Evolutionary conservation across 768 basidiomycete genomes (phyloP), one percentile per base, ranked within the genome.

Genomic region (Podaxis carcinomalis): DNA sequence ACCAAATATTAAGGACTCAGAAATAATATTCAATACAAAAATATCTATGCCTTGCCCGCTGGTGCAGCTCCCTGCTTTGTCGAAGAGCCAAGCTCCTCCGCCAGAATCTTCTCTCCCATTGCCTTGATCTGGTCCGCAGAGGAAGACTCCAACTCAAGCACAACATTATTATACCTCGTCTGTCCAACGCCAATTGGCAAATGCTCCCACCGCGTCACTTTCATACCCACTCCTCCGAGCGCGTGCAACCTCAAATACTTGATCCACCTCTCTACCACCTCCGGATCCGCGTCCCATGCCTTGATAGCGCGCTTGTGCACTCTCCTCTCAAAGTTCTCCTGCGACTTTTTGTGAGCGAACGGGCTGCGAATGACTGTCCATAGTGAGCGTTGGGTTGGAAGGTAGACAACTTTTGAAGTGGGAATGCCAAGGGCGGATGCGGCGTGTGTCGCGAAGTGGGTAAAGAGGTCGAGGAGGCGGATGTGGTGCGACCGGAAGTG

Each of bases 241-340:
- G 83, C 81, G 73, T 98, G 88, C 64, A 78, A 78, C 66, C 85
- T 75, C 40, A 98, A 71, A 69, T 96, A 98, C 65, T 80, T 75
- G 56, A 93, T 74, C 92, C 90, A 97, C 62, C 84, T 79, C 28
- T 89, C 83, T 10, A 98, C 80, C 4, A 93, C 86, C 65, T 87
- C 85, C 2, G 83, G 76, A 68, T 95, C 82, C 16, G 94, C 85
- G 73, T 98, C 96, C 81, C 84, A 98, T 0, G 94, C 91, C 73
- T 94, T 95, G 75, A 98, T 85, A 40, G 83, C 83, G 10, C 95
- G 83, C 69, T 90, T 92, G 69, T 95, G 90, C 56, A 88, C 87
- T 67, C 79, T 83, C 27, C 92, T 78, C 71, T 94, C 89, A 71
- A 96, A 98, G 74, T 98, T 98, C 78, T 98, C 95, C 74, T 98